Percentiles rank a stretch among this genome's conserved stretches.
Conservation (phyloP, 2,329 filamentous ascomycete species). For the Talaromyces sp. region DNA sequence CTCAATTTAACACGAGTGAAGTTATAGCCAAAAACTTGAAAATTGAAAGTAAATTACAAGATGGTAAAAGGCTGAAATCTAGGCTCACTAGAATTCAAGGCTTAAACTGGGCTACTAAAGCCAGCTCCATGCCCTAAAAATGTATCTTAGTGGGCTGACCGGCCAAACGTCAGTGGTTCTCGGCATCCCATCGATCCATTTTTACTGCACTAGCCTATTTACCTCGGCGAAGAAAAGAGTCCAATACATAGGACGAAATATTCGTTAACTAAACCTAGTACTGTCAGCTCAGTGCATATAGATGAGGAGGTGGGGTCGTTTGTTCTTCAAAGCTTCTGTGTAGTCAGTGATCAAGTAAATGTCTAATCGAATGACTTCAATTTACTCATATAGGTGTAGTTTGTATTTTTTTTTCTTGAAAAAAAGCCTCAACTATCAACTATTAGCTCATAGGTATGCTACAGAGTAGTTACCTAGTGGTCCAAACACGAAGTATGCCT, state of each 20-base stretch:
- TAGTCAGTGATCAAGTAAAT: too few species aligned
- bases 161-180: neutral
- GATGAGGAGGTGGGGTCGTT: too few species aligned
- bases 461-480: too few species aligned
- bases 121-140: neutral
- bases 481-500: too few species aligned
- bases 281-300: too few species aligned
- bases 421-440: too few species aligned
- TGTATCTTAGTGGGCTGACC: neutral
- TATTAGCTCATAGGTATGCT: too few species aligned
- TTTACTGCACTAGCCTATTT: neutral
- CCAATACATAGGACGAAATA: neutral
- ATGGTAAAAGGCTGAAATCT: neutral
- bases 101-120: neutral
- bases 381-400: too few species aligned
- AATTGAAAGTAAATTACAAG: neutral
- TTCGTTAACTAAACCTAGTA: too few species aligned
- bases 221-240: neutral
- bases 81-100: neutral
- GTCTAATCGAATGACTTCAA: too few species aligned
- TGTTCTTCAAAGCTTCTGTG: too few species aligned
- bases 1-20: neutral
- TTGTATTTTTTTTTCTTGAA: too few species aligned
- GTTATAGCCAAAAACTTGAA: neutral
- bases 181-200: neutral